Evolutionary conservation across 2,329 filamentous ascomycete genomes (phyloP).

Genomic region (Alternaria incomplexa): DNA sequence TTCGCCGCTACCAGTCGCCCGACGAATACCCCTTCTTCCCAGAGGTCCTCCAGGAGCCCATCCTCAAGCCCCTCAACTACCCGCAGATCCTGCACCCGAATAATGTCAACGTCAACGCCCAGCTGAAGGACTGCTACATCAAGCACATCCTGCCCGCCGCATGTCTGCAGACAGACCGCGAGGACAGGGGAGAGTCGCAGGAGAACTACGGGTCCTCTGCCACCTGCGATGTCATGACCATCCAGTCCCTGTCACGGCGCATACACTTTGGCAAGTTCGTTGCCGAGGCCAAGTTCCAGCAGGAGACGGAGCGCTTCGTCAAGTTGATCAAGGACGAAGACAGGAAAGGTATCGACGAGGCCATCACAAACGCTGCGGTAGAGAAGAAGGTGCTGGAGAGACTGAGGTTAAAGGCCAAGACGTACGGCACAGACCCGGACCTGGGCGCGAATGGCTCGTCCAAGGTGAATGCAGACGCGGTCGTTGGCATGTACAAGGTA

Average conservation of each 20-base stretch:
- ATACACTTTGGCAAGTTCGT: constrained; percentile 99
- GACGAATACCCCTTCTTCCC: constrained; percentile 99
- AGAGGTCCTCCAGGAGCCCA: constrained; percentile 74
- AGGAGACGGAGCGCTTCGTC: constrained; percentile 81
- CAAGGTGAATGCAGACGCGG: constrained; percentile 90
- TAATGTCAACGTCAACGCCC: constrained; percentile 85
- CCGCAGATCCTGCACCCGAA: constrained; percentile 87
- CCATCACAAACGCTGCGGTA: constrained; percentile 88
- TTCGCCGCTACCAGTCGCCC: constrained; percentile 92
- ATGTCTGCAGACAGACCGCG: constrained; percentile 77
- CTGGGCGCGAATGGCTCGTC: constrained; percentile 61
- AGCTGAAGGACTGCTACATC: constrained; percentile 86
- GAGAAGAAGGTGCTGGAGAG: constrained; percentile 91
- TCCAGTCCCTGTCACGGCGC: constrained; percentile 87
- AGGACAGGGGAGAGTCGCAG: constrained; percentile 81
- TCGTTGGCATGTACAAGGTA: constrained; percentile 50
- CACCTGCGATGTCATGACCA: constrained; percentile 85
- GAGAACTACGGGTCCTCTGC: constrained; percentile 96
- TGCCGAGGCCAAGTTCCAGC: constrained; percentile 91
- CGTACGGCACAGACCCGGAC: constrained; percentile 90
- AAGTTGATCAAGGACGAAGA: constrained; percentile 82
- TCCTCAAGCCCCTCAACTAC: constrained; percentile 88
- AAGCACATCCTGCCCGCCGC: constrained; percentile 81
- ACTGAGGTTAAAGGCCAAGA: constrained; percentile 84
- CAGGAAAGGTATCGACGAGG: constrained; percentile 79